Percentiles rank a stretch among this genome's conserved stretches.
These are phyloP conservation scores for Penicillium sp. DNA, from an alignment of 2,329 filamentous ascomycete species.

Conservation along the genomic window DNA sequence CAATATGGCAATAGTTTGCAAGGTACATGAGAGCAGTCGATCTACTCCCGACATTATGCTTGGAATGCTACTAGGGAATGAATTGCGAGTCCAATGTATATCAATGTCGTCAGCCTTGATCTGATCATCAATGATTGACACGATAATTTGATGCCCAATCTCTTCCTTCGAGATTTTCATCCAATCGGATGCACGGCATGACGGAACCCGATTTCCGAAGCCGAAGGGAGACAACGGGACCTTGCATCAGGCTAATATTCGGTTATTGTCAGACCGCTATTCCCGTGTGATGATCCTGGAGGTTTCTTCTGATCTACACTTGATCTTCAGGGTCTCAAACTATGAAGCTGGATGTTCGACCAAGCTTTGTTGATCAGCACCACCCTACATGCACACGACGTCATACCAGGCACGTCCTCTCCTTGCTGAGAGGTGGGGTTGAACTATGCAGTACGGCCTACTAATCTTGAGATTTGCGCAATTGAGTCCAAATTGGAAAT, in stretches of 20 bases:
- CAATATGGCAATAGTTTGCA: neutral
- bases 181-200: constrained; percentile 9
- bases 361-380: constrained; percentile 1
- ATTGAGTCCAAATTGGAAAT: neutral
- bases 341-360: neutral
- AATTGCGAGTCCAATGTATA: neutral
- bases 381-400: neutral
- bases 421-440: neutral
- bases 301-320: neutral
- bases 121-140: neutral
- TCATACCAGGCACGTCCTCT: neutral
- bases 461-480: neutral
- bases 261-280: neutral
- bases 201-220: constrained; percentile 8
- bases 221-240: neutral
- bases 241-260: neutral
- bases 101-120: neutral
- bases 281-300: neutral
- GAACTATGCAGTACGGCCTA: neutral
- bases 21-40: neutral
- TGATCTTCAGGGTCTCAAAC: neutral
- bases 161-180: neutral
- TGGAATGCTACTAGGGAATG: constrained; percentile 7
- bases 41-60: neutral
- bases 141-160: neutral